These are phyloP conservation scores for Botrytis medusae DNA, from an alignment of 2,329 filamentous ascomycete species.

Conservation along the genomic window DNA sequence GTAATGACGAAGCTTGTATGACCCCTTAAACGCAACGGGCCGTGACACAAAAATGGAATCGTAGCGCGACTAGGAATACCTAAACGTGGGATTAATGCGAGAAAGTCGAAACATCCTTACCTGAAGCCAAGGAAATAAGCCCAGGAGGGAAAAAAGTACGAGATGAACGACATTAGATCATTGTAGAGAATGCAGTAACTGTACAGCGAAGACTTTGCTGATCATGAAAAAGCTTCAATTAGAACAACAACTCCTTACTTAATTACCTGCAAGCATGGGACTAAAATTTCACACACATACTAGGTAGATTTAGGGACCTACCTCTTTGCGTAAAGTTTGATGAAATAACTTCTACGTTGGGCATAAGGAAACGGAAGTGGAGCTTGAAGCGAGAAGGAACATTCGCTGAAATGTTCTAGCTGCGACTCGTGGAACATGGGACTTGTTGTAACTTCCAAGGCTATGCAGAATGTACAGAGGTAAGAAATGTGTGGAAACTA, in stretches of 20 bases:
- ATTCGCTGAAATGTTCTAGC: slow-evolving; percentile 18
- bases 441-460: slow-evolving; percentile 15
- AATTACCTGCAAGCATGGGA: slow-evolving; percentile 8
- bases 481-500: slow-evolving; percentile 8
- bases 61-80: slow-evolving; percentile 8
- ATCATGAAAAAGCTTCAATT: slow-evolving; percentile 1
- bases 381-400: slow-evolving; percentile 10
- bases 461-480: slow-evolving; percentile 7
- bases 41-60: slow-evolving; percentile 18
- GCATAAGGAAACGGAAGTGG: not conserved
- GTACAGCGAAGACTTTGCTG: slow-evolving; percentile 9
- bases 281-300: not conserved
- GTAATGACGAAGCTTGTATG: slow-evolving; percentile 20
- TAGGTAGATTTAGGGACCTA: slow-evolving; percentile 3
- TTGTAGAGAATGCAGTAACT: not conserved
- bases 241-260: not conserved
- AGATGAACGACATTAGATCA: not conserved
- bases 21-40: slow-evolving; percentile 21
- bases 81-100: slow-evolving; percentile 16
- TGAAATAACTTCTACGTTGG: slow-evolving; percentile 7
- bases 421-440: slow-evolving; percentile 2
- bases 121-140: slow-evolving; percentile 1
- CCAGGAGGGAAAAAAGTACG: not conserved
- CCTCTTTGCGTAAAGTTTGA: slow-evolving; percentile 18
- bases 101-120: slow-evolving; percentile 4